phyloP scores from a whole-genome alignment of 441 rosid genomes.

The Cnidoscolus chayamansa region DNA sequence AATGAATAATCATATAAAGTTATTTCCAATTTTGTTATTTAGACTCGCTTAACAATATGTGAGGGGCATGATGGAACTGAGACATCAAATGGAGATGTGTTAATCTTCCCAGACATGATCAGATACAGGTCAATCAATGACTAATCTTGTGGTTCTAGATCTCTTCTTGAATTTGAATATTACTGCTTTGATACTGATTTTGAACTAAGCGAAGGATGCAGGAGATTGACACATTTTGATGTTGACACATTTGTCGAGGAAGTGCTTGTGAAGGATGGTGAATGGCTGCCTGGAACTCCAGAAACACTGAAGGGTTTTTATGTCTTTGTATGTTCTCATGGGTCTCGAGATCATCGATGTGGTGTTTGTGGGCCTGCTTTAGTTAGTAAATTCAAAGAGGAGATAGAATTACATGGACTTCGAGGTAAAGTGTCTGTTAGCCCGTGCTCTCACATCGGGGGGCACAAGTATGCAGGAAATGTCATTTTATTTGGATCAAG shows the following conservation, averaged over 20 bases:
- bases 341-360: slow-evolving; percentile 81
- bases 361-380: slow-evolving; percentile 92
- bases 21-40: slow-evolving; percentile 17
- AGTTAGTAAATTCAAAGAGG: slow-evolving; percentile 80
- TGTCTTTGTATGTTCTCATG: slow-evolving; percentile 92
- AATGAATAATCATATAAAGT: no score
- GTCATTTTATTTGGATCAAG: slow-evolving; percentile 79
- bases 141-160: slow-evolving; percentile 16
- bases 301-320: slow-evolving; percentile 74
- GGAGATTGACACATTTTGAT: slow-evolving; percentile 98
- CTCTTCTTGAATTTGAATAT: slow-evolving; percentile 9
- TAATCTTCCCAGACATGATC: slow-evolving; percentile 96
- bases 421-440: slow-evolving; percentile 87
- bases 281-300: slow-evolving; percentile 93
- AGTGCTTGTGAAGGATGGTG: slow-evolving; percentile 91
- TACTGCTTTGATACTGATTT: slow-evolving; percentile 23
- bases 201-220: slow-evolving; percentile 40
- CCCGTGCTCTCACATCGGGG: slow-evolving; percentile 96
- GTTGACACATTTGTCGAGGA: slow-evolving; percentile 98
- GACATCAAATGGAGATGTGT: slow-evolving; percentile 97
- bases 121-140: slow-evolving; percentile 72
- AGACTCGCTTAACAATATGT: slow-evolving; percentile 90
- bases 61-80: slow-evolving; percentile 98
- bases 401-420: slow-evolving; percentile 64
- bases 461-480: slow-evolving; percentile 94